Conservation (phyloP, 306 rosid species). For the Trifolium repens region DNA sequence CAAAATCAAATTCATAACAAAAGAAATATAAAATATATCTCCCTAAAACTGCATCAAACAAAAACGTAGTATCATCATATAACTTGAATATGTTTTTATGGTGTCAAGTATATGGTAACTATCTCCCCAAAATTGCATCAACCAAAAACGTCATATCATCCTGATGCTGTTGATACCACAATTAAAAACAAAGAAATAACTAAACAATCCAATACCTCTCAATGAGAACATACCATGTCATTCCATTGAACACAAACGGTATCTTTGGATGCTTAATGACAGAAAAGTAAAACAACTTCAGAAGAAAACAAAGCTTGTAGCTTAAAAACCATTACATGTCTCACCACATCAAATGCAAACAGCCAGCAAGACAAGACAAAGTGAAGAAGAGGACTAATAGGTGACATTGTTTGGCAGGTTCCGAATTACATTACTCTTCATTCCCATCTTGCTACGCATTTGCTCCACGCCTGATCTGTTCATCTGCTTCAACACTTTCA, state of each 20-base stretch:
- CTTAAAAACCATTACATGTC: conserved; percentile 3
- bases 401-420: conserved; percentile 88
- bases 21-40: not conserved
- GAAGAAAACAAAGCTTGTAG: conserved; percentile 9
- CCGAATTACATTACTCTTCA: conserved; percentile 90
- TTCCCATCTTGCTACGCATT: conserved; percentile 80
- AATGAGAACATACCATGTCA: conserved; percentile 3
- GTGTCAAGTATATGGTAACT: not conserved
- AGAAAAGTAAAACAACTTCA: conserved; percentile 33
- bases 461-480: conserved; percentile 78
- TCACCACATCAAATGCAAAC: conserved; percentile 10
- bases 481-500: conserved; percentile 93
- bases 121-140: not conserved
- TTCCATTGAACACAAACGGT: conserved; percentile 27
- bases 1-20: not conserved
- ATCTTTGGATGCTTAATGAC: not conserved
- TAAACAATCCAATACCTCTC: not conserved
- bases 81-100: not conserved
- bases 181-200: not conserved
- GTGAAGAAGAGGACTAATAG: conserved; percentile 46
- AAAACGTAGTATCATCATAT: not conserved
- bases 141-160: conserved; percentile 2
- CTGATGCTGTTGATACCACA: not conserved
- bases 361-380: not conserved
- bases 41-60: not conserved